A percentile compares a stretch with the other conserved stretches of the same genome.
These are phyloP conservation scores for Centella asiatica DNA, from an alignment of 129 eudicot genomes.

Conservation along the genomic window DNA sequence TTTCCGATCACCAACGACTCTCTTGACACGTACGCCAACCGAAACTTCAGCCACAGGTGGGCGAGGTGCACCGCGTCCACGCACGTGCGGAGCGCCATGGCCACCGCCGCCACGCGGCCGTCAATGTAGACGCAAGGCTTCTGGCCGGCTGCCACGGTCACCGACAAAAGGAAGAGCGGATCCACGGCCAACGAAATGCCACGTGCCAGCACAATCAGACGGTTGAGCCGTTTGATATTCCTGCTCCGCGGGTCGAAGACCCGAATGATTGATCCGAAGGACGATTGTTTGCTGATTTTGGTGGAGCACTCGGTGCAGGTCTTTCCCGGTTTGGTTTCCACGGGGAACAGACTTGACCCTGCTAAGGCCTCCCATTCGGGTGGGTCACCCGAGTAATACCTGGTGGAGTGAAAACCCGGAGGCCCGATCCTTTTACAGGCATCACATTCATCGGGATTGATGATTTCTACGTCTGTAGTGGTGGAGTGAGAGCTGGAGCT, in stretches of 20 bases:
- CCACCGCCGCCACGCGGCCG: conserved; percentile 29
- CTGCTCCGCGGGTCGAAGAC: conserved; percentile 58
- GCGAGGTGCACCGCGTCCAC: conserved; percentile 43
- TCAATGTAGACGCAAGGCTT: conserved; percentile 47
- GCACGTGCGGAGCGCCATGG: conserved; percentile 36
- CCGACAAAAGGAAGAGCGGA: conserved; percentile 53
- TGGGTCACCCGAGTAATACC: conserved; percentile 22
- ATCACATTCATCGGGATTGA: conserved; percentile 16
- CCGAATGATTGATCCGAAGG: conserved; percentile 8
- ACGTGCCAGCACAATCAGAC: conserved; percentile 40
- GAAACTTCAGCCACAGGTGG: conserved; percentile 50
- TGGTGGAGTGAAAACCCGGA: conserved; percentile 37
- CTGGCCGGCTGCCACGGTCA: conserved; percentile 33
- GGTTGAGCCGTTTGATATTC: conserved; percentile 39
- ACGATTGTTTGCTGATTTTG: not conserved
- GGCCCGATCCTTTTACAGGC: conserved; percentile 34
- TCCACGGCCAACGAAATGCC: conserved; percentile 51
- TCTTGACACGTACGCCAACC: conserved; percentile 47
- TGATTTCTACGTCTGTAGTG: not conserved
- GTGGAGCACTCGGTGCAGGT: conserved; percentile 22
- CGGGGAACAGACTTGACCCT: conserved; percentile 63
- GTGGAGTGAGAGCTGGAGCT: not conserved
- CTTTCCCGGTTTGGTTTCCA: not conserved
- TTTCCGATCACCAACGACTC: conserved; percentile 55
- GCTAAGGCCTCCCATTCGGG: conserved; percentile 47